Base-by-base conservation (phyloP, 305 asterid species). In the Stenogyne calaminthoides region DNA sequence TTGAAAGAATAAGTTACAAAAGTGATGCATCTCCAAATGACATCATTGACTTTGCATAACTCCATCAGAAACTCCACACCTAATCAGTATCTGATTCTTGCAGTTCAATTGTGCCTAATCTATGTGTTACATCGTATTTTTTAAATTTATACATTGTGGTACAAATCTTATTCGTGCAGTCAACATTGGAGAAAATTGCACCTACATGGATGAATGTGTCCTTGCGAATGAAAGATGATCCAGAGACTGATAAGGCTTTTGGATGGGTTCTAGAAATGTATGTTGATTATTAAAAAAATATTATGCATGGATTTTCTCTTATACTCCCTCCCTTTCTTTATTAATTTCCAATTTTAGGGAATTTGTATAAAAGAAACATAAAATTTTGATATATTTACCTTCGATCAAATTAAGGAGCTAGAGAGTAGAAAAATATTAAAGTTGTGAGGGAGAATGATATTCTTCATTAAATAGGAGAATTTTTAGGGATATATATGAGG, bases 181-280 rank as follows among this genome's bases (percentile, higher is more conserved):
- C 86, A 5, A 74, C 73, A 60, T 77, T 95, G 86, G 95, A 92
- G 86, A 88, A 88, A 86, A 89, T 95, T 67, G 97, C 96, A 72
- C 99, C 99, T 44, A 95, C 98, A 36, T 95, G 99, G 99, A 88
- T 95, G 99, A 95, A 95, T 78, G 89, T 95, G 56, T 95, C 99
- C 78, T 82, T 95, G 91, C 85, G 87, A 71, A 95, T 95, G 99
- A 95, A 95, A 83, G 95, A 89, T 83, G 99, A 95, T 74, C 88
- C 89, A 14, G 99, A 95, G 81, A 91, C 99, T 22, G 99, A 95
- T 82, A 89, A 89, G 77, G 94, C 88, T 61, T 92, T 95, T 76
- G 99, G 99, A 67, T 95, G 99, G 99, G 99, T 95, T 83, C 85
- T 92, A 72, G 99, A 95, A 86, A 95, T 95, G 99, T 91, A 81